A percentile compares a stretch with the other conserved stretches of the same genome.
Conservation (phyloP, 1,284 basidiomycete genomes). For the Rhodofomes roseus region DNA sequence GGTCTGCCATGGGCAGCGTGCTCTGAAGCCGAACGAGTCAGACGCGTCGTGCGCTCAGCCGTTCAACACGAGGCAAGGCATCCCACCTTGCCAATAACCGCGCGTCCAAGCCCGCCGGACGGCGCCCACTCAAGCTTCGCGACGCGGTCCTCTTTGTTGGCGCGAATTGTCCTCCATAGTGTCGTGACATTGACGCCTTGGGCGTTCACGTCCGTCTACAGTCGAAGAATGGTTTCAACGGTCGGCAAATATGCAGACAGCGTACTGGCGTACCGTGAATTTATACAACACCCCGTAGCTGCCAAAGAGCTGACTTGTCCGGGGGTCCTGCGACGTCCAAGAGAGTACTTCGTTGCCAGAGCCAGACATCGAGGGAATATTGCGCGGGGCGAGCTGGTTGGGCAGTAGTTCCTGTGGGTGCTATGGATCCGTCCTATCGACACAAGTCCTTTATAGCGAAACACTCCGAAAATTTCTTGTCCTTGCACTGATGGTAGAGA, state of each 20-base stretch:
- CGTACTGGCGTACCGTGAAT: slow-evolving; percentile 54
- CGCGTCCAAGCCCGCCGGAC: slow-evolving; percentile 75
- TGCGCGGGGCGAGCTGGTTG: slow-evolving; percentile 15
- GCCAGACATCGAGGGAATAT: slow-evolving; percentile 41
- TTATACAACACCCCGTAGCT: slow-evolving; percentile 77
- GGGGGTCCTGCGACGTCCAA: slow-evolving; percentile 82
- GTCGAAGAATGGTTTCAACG: slow-evolving; percentile 12
- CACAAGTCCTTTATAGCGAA: slow-evolving; percentile 32
- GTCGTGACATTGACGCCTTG: slow-evolving; percentile 71
- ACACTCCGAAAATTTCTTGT: slow-evolving; percentile 36
- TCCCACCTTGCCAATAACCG: slow-evolving; percentile 74
- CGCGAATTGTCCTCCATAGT: slow-evolving; percentile 69
- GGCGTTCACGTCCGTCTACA: slow-evolving; percentile 57
- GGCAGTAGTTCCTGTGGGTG: slow-evolving; percentile 18
- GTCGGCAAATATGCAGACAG: slow-evolving; percentile 8
- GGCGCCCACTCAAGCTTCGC: slow-evolving; percentile 82
- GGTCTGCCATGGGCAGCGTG: slow-evolving; percentile 74
- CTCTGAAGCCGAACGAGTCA: slow-evolving; percentile 40
- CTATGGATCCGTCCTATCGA: slow-evolving; percentile 26
- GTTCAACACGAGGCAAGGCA: slow-evolving; percentile 7
- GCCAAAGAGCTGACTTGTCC: slow-evolving; percentile 77
- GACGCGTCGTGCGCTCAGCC: slow-evolving; percentile 3
- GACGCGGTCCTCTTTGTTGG: slow-evolving; percentile 79
- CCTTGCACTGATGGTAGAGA: slow-evolving; percentile 45
- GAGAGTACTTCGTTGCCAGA: slow-evolving; percentile 68